Conservation (phyloP, 305 asterid genomes). For the Solanum hybrid region DNA sequence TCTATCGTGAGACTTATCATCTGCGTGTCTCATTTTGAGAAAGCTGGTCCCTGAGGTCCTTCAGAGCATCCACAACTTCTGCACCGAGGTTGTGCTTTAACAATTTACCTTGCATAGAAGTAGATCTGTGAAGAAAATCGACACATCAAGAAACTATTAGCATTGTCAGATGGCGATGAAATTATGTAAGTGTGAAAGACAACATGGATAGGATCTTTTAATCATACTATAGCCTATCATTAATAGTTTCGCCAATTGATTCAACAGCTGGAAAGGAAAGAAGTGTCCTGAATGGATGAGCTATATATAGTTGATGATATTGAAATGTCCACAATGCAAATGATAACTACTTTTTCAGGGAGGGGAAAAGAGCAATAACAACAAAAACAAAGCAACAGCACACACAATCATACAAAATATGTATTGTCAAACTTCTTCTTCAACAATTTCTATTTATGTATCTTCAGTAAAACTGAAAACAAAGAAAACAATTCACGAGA, state of each 20-base stretch:
- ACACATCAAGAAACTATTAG: background rate
- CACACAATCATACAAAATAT: background rate
- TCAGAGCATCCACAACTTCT: constrained; percentile 78
- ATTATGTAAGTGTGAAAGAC: background rate
- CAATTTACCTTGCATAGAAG: constrained; percentile 85
- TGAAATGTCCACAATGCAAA: background rate
- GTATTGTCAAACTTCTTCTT: background rate
- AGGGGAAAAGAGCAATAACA: background rate
- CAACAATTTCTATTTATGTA: background rate
- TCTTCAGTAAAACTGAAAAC: background rate
- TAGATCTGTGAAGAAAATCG: constrained; percentile 42
- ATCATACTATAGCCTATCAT: background rate
- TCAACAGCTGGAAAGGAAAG: background rate
- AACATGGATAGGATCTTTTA: background rate
- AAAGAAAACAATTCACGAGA: background rate
- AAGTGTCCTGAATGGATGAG: background rate
- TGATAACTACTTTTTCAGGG: background rate
- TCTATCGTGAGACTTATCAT: background rate
- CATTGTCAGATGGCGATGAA: background rate
- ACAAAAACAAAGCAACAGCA: background rate
- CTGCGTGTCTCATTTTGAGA: constrained; percentile 26
- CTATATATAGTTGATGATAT: background rate
- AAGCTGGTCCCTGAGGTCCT: constrained; percentile 79
- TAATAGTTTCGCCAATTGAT: background rate
- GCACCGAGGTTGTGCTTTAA: constrained; percentile 90